A percentile compares a stretch with the other conserved stretches of the same genome.
Conservation (phyloP, 441 rosid genomes). For the Francoa sonchifolia region DNA sequence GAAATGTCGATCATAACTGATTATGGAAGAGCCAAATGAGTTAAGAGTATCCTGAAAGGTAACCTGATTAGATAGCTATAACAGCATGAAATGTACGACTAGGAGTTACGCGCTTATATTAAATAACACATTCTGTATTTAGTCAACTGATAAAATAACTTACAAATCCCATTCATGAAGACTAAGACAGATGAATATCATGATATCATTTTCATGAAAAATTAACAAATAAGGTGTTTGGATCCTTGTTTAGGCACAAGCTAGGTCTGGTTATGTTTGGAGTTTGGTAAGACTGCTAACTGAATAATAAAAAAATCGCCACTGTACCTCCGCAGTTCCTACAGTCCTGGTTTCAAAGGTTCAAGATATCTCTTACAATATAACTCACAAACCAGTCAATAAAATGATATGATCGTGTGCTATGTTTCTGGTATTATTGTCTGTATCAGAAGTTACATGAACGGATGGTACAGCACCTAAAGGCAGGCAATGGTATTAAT, state of each 20-base stretch:
- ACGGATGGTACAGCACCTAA: conserved; percentile 1
- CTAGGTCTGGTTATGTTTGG: background rate
- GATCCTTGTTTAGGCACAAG: background rate
- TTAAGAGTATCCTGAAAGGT: background rate
- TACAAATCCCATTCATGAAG: background rate
- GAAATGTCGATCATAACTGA: no score
- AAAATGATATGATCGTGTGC: background rate
- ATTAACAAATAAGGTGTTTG: background rate
- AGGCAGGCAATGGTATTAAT: conserved; percentile 2
- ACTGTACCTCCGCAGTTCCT: no score
- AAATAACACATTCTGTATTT: background rate
- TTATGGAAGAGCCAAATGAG: no score
- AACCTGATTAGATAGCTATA: background rate
- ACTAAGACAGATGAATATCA: background rate
- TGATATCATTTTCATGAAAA: background rate
- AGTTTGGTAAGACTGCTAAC: background rate
- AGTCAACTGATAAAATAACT: background rate
- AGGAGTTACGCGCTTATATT: background rate
- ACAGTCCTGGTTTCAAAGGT: no score
- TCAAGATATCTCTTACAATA: no score
- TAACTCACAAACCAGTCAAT: background rate
- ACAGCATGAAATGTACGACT: no score
- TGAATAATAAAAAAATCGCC: no score
- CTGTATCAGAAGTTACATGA: background rate
- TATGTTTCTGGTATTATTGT: background rate